Percentiles rank a stretch among this genome's conserved stretches.
These are phyloP conservation scores for Prunus salicina DNA, from an alignment of 306 rosid species.

Conservation along the genomic window DNA sequence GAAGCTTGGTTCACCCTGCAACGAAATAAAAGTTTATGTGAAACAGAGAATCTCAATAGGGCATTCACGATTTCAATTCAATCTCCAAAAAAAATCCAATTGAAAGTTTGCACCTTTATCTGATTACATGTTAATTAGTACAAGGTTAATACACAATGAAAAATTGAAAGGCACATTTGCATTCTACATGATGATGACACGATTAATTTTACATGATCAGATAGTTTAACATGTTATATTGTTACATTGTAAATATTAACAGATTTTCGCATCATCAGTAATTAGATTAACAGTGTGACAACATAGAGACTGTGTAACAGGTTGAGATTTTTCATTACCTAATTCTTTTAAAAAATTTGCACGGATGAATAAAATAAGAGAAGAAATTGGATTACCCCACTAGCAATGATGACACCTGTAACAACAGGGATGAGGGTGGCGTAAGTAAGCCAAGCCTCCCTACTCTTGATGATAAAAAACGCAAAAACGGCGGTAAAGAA, in stretches of 20 bases:
- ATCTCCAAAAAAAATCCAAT: background rate
- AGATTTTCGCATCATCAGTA: background rate
- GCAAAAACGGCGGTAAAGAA: conserved; percentile 29
- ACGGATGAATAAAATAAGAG: background rate
- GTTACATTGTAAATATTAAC: background rate
- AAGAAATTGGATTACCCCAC: conserved; percentile 11
- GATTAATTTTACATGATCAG: background rate
- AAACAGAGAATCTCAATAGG: background rate
- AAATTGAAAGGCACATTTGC: background rate
- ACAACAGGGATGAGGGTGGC: conserved; percentile 25
- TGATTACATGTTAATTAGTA: no score
- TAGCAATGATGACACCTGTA: conserved; percentile 28
- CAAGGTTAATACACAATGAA: background rate
- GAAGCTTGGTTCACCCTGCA: conserved; percentile 33
- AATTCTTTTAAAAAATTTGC: background rate
- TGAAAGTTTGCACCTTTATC: no score
- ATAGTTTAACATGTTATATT: background rate
- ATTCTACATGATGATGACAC: background rate
- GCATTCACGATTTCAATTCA: background rate
- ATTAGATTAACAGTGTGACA: background rate
- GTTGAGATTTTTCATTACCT: background rate
- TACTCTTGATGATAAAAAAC: conserved; percentile 12
- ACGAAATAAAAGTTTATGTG: background rate
- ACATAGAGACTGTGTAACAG: background rate
- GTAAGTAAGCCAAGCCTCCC: conserved; percentile 26